These are phyloP conservation scores for Diaporthe eres DNA, from an alignment of 2,329 filamentous ascomycete species.

Conservation along the genomic window DNA sequence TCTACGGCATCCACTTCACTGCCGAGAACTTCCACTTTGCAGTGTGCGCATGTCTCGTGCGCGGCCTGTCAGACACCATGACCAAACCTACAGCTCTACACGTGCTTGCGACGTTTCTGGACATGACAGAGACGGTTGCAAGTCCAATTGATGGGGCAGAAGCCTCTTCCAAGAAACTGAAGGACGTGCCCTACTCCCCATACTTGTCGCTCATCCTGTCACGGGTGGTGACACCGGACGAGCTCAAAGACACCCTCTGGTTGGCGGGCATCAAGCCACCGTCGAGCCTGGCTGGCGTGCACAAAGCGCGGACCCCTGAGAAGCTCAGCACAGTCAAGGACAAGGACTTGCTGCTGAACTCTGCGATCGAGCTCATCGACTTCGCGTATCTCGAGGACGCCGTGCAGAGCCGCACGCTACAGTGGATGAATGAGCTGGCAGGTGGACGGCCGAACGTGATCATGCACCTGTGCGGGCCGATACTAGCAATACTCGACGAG, in stretches of 20 bases:
- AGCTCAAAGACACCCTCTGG: conserved; percentile 75
- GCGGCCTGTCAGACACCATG: conserved; percentile 73
- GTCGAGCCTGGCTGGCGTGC: conserved; percentile 54
- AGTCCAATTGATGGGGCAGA: conserved; percentile 47
- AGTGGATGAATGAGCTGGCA: conserved; percentile 73
- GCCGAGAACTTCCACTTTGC: conserved; percentile 77
- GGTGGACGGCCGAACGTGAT: conserved; percentile 68
- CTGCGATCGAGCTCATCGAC: conserved; percentile 75
- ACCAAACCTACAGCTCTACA: conserved; percentile 72
- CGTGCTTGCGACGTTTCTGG: conserved; percentile 73
- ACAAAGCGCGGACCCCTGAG: conserved; percentile 57
- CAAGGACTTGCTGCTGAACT: conserved; percentile 73
- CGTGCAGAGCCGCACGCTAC: conserved; percentile 70
- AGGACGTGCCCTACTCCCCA: conserved; percentile 61
- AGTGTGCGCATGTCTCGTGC: conserved; percentile 73
- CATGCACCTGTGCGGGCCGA: conserved; percentile 70
- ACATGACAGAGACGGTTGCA: conserved; percentile 60
- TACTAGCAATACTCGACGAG: conserved; percentile 72
- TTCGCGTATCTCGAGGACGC: conserved; percentile 75
- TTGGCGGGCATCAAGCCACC: conserved; percentile 67
- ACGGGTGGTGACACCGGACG: conserved; percentile 68
- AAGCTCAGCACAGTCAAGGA: conserved; percentile 66
- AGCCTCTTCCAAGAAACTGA: conserved; percentile 45
- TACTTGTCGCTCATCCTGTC: conserved; percentile 74
- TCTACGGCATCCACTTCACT: conserved; percentile 76